These are phyloP conservation scores for Aspergillus diversus DNA, from an alignment of 495 filamentous ascomycete genomes.

Conservation along the genomic window DNA sequence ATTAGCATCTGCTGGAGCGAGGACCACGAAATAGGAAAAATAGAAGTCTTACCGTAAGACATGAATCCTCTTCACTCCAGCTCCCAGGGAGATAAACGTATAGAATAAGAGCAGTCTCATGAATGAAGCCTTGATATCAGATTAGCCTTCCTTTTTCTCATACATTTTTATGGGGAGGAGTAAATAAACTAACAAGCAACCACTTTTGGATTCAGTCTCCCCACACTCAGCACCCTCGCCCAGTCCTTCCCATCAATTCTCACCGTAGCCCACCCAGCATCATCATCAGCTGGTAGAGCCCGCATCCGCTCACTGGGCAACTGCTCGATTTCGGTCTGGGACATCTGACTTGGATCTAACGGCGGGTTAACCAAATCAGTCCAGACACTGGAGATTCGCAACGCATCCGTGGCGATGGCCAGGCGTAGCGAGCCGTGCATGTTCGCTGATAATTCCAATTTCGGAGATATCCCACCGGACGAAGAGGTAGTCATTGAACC, in stretches of 20 bases:
- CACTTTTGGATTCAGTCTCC: constrained; percentile 81
- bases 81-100: constrained; percentile 88
- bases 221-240: constrained; percentile 88
- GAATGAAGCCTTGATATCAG: constrained; percentile 54
- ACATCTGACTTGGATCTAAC: constrained; percentile 72
- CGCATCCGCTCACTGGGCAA: constrained; percentile 77
- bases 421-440: constrained; percentile 86
- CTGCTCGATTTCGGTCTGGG: constrained; percentile 62
- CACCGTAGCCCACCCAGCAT: constrained; percentile 80
- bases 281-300: constrained; percentile 50
- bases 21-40: background rate
- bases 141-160: constrained; percentile 7
- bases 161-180: background rate
- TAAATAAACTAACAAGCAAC: constrained; percentile 71
- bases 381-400: constrained; percentile 84
- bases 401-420: constrained; percentile 72
- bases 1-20: constrained; percentile 6
- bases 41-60: constrained; percentile 68
- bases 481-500: constrained; percentile 2
- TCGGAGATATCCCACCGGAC: constrained; percentile 46
- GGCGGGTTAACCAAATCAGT: constrained; percentile 79
- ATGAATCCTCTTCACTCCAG: constrained; percentile 70
- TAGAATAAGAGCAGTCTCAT: constrained; percentile 84
- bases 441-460: constrained; percentile 82
- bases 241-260: constrained; percentile 91